Conservation (phyloP, 257 asterid species). For the Perilla frutescens region DNA sequence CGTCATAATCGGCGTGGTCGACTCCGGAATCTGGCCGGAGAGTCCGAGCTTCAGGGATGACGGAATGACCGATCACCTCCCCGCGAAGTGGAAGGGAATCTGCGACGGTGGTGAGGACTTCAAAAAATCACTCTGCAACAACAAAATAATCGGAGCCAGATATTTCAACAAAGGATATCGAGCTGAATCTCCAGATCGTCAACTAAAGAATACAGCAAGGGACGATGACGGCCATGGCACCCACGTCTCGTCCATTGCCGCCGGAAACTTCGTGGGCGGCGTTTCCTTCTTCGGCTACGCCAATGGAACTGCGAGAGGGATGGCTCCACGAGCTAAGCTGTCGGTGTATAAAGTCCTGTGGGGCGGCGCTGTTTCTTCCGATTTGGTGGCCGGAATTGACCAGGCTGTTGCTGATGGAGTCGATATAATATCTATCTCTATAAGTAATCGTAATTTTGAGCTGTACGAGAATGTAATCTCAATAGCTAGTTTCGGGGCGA, state of each 20-base stretch:
- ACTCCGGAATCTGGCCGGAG: constrained; percentile 38
- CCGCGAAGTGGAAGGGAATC: constrained; percentile 34
- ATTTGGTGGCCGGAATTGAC: constrained; percentile 42
- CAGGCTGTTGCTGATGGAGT: constrained; percentile 50
- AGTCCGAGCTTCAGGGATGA: constrained; percentile 36
- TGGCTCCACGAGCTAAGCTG: constrained; percentile 30
- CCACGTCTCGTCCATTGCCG: constrained; percentile 39
- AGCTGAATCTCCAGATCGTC: too few species aligned
- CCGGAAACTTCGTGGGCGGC: constrained; percentile 26
- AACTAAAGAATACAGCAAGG: constrained; percentile 15
- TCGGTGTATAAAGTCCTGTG: constrained; percentile 28
- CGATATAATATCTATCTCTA: constrained; percentile 37
- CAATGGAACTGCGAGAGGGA: constrained; percentile 32
- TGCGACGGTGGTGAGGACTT: constrained; percentile 33
- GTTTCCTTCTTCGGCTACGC: constrained; percentile 37
- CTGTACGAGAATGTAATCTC: constrained; percentile 40
- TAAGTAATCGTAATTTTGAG: not conserved
- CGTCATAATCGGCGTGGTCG: constrained; percentile 36
- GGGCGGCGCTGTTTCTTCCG: constrained; percentile 11
- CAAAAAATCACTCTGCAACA: constrained; percentile 41
- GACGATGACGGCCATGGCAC: constrained; percentile 33
- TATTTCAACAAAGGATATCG: constrained; percentile 29
- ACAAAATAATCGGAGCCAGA: constrained; percentile 36
- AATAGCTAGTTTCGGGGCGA: constrained; percentile 51
- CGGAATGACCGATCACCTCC: constrained; percentile 29